Percentiles rank a stretch among this genome's conserved stretches.
phyloP scores from a whole-genome alignment of 441 rosid genomes.

The Populus hybrid region DNA sequence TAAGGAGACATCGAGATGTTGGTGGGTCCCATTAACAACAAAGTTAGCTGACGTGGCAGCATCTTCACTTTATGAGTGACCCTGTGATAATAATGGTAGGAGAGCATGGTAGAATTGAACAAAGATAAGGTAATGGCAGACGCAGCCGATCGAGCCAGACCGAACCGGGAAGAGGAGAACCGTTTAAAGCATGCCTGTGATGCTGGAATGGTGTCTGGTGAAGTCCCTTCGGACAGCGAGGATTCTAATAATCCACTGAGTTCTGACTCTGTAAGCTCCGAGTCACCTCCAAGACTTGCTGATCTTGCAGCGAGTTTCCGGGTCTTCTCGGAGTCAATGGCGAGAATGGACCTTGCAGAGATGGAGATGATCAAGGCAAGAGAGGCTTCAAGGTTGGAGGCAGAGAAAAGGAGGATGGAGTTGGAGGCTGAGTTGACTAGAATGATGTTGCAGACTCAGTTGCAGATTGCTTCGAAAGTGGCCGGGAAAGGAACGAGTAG shows the following conservation, averaged over 20 bases:
- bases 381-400: slow-evolving; percentile 47
- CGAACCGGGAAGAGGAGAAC: not conserved
- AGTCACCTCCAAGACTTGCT: slow-evolving; percentile 14
- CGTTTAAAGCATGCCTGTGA: slow-evolving; percentile 21
- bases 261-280: slow-evolving; percentile 12
- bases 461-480: slow-evolving; percentile 40
- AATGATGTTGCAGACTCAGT: slow-evolving; percentile 43
- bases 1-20: not conserved
- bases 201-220: slow-evolving; percentile 19
- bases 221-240: slow-evolving; percentile 10
- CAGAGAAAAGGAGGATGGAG: slow-evolving; percentile 43
- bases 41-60: not conserved
- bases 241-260: slow-evolving; percentile 21
- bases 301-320: slow-evolving; percentile 34
- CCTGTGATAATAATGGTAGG: not conserved
- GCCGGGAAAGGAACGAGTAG: slow-evolving; percentile 24
- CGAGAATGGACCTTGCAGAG: slow-evolving; percentile 43
- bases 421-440: slow-evolving; percentile 47
- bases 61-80: not conserved
- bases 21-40: not conserved
- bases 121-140: not conserved
- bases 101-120: not conserved
- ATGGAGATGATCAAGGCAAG: slow-evolving; percentile 56
- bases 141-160: not conserved
- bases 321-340: slow-evolving; percentile 46